These are phyloP conservation scores for Chrysanthemum seticuspe DNA, from an alignment of 129 eudicot genomes.

Conservation along the genomic window DNA sequence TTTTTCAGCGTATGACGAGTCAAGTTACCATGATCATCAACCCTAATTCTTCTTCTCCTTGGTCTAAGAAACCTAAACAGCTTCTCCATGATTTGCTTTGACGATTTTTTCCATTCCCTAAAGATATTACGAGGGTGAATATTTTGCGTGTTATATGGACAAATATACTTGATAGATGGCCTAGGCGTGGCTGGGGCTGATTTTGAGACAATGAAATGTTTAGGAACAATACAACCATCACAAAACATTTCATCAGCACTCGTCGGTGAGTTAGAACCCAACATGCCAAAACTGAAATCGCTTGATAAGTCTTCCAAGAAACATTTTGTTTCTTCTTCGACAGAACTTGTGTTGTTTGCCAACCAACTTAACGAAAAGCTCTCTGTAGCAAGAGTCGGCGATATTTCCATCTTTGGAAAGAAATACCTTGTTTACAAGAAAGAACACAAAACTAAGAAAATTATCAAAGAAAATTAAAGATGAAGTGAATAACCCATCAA, in stretches of 20 bases:
- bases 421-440: background rate
- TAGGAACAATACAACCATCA: slow-evolving; percentile 12
- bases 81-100: slow-evolving; percentile 4
- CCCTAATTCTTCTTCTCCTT: background rate
- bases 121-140: background rate
- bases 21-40: background rate
- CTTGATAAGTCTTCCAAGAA: slow-evolving; percentile 15
- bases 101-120: slow-evolving; percentile 3
- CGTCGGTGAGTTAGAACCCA: background rate
- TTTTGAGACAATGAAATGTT: background rate
- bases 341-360: slow-evolving; percentile 2
- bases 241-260: slow-evolving; percentile 22
- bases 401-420: slow-evolving; percentile 18
- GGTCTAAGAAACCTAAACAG: background rate
- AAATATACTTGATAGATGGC: background rate
- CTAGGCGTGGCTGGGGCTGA: background rate
- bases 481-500: background rate
- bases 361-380: slow-evolving; percentile 23
- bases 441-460: background rate
- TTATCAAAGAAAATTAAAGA: background rate
- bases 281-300: slow-evolving; percentile 11
- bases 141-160: background rate
- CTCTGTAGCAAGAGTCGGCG: slow-evolving; percentile 6
- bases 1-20: background rate
- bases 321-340: slow-evolving; percentile 7